Base-by-base conservation (phyloP, 2,329 filamentous ascomycete species). In the Ascochyta lentis region DNA sequence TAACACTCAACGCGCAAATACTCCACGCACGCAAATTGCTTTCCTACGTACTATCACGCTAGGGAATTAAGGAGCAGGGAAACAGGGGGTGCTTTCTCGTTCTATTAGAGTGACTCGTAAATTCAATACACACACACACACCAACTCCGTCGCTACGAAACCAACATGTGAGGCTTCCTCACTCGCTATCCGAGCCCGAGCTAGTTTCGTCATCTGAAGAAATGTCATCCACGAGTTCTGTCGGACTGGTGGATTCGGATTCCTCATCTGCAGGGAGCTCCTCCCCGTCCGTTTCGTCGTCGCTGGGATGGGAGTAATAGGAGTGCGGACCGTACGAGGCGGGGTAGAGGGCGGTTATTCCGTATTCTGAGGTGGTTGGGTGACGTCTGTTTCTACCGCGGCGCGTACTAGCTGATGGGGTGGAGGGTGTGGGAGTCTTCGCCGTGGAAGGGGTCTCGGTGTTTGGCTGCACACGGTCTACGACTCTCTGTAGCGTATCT, bases 131-230 rank as follows among this genome's bases (percentile, higher is more conserved):
- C 4, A 13, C 12, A 4, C 10, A 13, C 29, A 13, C 29, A 31
- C 29, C 29, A 31, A 31, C 3, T 15, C 29, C 12, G 12, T 31
- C 29, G 2, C 13, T 13, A 12, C 3, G 29, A 4, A 31, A 31
- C 10, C 29, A 13, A 31, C 2, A 12, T 4, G 10, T 10, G 29
- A 3, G 2, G 29, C 6, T 12, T 15, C 29, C 12, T 58, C 19
- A 65, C 43, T 65, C 53, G 26, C 48, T 61, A 40, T 63, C 62
- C 3, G 62, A 65, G 9, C 23, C 49, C 23, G 63, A 63, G 23
- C 44, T 62, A 6, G 27, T 33, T 8, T 52, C 58, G 22, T 60
- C 58, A 31, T 31, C 29, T 3, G 46, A 51, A 19, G 41, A 44
- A 8, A 19, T 22, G 24, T 19, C n/a, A 12, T 7, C n/a, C 26